phyloP scores from a whole-genome alignment of 306 rosid genomes.

The Prunus armeniaca region DNA sequence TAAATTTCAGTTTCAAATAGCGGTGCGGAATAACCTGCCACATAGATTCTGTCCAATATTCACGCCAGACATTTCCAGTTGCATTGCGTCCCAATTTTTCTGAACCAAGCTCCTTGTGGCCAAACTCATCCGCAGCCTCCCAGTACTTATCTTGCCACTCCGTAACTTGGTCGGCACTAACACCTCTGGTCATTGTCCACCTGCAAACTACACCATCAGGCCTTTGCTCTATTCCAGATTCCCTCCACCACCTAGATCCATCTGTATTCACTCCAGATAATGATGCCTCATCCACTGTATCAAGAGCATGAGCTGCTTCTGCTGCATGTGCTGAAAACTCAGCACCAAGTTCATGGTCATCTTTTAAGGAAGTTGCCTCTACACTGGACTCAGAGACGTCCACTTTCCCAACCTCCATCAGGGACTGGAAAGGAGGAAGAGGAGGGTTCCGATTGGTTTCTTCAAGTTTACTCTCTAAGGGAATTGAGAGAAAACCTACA shows the following conservation, averaged over 20 bases:
- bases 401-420: slow-evolving; percentile 41
- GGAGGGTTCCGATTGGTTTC: slow-evolving; percentile 29
- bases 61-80: slow-evolving; percentile 85
- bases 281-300: slow-evolving; percentile 24
- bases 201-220: slow-evolving; percentile 84
- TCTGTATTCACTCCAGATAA: slow-evolving; percentile 59
- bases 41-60: slow-evolving; percentile 90
- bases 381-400: slow-evolving; percentile 33
- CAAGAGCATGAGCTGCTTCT: slow-evolving; percentile 74
- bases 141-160: slow-evolving; percentile 95
- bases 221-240: slow-evolving; percentile 74
- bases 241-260: slow-evolving; percentile 91
- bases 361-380: slow-evolving; percentile 49
- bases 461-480: slow-evolving; percentile 59
- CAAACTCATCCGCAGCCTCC: slow-evolving; percentile 95
- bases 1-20: background rate
- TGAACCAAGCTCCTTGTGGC: slow-evolving; percentile 95
- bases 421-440: slow-evolving; percentile 78
- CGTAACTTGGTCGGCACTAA: slow-evolving; percentile 64
- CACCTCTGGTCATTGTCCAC: slow-evolving; percentile 88
- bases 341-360: slow-evolving; percentile 45
- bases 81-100: slow-evolving; percentile 96
- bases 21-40: slow-evolving; percentile 50
- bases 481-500: slow-evolving; percentile 48
- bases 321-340: slow-evolving; percentile 62